Evolutionary conservation across 1,139 yeast species (phyloP).

Genomic region (Hansenula anomala): DNA sequence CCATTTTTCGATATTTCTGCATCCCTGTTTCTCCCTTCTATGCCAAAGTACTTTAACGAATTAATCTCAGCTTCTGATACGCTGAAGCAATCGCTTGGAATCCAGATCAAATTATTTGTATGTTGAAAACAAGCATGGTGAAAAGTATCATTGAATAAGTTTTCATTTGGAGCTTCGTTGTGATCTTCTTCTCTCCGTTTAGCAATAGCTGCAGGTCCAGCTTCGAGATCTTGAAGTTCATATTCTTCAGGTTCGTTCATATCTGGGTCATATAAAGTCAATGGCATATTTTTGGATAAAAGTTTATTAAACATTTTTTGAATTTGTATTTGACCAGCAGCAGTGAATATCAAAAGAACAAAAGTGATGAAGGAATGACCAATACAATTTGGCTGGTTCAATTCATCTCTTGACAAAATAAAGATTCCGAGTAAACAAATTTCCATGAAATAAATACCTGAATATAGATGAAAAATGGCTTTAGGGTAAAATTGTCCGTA

Average conservation of each 20-base stretch:
- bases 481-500: constrained; percentile 66
- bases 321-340: constrained; percentile 34
- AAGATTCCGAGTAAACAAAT: constrained; percentile 72
- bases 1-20: constrained; percentile 24
- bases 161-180: constrained; percentile 3
- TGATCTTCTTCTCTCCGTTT: too few species aligned
- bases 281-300: constrained; percentile 22
- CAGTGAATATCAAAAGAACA: constrained; percentile 34
- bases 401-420: constrained; percentile 47
- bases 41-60: constrained; percentile 22
- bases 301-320: constrained; percentile 25
- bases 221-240: too few species aligned
- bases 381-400: constrained; percentile 32
- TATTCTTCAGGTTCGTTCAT: too few species aligned
- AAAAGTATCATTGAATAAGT: constrained; percentile 18
- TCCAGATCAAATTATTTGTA: constrained; percentile 26
- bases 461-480: constrained; percentile 69
- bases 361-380: constrained; percentile 45
- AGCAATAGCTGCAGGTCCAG: too few species aligned
- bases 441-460: constrained; percentile 79
- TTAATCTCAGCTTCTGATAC: constrained; percentile 23
- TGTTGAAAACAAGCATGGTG: constrained; percentile 21
- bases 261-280: constrained; percentile 14
- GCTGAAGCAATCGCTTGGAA: constrained; percentile 32
- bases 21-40: constrained; percentile 23